Conservation (phyloP, 2,329 filamentous ascomycete species). For the Cylindrodendrum hubeiense region DNA sequence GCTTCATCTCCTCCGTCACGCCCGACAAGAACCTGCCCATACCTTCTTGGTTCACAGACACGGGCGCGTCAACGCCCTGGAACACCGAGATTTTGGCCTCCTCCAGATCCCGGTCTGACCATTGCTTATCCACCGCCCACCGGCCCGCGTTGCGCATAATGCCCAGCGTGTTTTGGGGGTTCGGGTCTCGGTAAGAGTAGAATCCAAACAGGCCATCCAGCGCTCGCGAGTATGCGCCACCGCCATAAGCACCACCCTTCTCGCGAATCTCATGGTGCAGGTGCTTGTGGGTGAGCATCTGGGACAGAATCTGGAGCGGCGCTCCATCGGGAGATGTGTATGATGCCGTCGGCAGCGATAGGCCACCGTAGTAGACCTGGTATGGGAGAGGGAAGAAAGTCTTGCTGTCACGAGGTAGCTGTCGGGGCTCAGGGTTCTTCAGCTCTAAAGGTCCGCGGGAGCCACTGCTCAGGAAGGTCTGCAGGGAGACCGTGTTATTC, state of each 20-base stretch:
- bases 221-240: conserved; percentile 84
- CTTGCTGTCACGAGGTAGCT: conserved; percentile 69
- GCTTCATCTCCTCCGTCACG: conserved; percentile 89
- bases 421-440: conserved; percentile 43
- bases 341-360: conserved; percentile 85
- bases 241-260: conserved; percentile 96
- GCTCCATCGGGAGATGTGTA: conserved; percentile 83
- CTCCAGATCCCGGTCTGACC: conserved; percentile 88
- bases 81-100: conserved; percentile 97
- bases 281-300: conserved; percentile 95
- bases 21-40: conserved; percentile 88
- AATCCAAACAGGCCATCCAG: conserved; percentile 91
- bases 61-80: conserved; percentile 89
- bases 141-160: conserved; percentile 86
- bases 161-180: conserved; percentile 87
- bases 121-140: conserved; percentile 85
- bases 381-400: conserved; percentile 95
- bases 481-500: conserved; percentile 78
- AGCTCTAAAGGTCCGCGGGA: conserved; percentile 55
- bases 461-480: conserved; percentile 72
- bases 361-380: conserved; percentile 94
- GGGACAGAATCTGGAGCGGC: conserved; percentile 87
- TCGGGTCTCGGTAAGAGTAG: conserved; percentile 97
- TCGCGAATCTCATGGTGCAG: conserved; percentile 97
- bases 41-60: conserved; percentile 88